Percentiles rank a stretch among this genome's conserved stretches.
phyloP scores from a whole-genome alignment of 306 rosid species.

The Potentilla sterilis region DNA sequence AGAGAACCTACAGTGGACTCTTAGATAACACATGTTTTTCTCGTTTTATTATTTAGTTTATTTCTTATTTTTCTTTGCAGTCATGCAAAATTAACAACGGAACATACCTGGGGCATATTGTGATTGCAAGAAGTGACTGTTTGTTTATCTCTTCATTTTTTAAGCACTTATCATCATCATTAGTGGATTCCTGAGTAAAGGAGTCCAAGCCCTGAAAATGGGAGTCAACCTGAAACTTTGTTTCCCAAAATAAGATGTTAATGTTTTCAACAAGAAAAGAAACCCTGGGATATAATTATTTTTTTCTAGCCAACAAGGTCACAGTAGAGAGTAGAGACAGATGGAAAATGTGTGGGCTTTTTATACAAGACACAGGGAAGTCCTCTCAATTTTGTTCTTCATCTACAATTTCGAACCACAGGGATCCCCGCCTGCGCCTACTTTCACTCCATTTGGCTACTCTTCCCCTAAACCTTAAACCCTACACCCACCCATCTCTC shows the following conservation, averaged over 20 bases:
- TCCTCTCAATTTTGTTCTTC: neutral
- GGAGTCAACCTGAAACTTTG: neutral
- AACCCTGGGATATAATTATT: no score
- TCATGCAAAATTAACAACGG: neutral
- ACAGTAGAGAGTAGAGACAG: no score
- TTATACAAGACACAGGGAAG: no score
- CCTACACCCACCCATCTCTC: neutral
- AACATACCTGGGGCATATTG: neutral
- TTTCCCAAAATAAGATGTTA: neutral
- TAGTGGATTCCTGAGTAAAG: neutral
- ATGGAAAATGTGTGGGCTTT: no score
- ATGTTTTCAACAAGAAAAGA: neutral
- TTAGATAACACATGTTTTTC: no score
- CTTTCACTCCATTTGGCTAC: neutral
- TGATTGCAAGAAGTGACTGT: neutral
- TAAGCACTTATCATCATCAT: neutral
- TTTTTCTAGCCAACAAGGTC: no score
- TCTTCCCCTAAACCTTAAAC: neutral
- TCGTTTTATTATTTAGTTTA: neutral
- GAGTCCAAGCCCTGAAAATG: neutral
- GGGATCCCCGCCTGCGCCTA: neutral
- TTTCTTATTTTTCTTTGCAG: neutral
- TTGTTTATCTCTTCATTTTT: neutral
- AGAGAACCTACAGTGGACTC: no score
- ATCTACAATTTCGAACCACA: neutral